Conservation (phyloP, 2,329 filamentous ascomycete genomes). For the Allantophomopsis lycopodina region DNA sequence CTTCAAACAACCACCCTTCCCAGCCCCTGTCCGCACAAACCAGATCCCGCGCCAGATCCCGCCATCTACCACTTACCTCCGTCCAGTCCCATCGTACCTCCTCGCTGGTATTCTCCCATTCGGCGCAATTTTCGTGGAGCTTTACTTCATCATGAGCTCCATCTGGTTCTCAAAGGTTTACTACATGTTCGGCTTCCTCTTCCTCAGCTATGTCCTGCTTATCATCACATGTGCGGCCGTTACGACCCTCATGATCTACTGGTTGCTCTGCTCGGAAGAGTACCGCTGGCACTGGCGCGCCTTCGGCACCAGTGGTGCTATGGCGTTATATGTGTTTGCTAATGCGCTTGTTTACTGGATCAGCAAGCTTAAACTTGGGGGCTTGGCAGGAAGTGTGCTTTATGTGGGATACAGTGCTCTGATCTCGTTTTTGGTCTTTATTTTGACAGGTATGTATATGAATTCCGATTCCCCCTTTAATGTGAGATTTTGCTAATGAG, state of each 20-base stretch:
- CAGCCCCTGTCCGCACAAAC: slow-evolving; percentile 83
- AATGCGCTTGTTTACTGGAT: slow-evolving; percentile 88
- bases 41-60: slow-evolving; percentile 97
- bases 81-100: slow-evolving; percentile 78
- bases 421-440: slow-evolving; percentile 82
- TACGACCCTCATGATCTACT: slow-evolving; percentile 90
- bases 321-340: slow-evolving; percentile 79
- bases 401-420: slow-evolving; percentile 89
- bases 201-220: slow-evolving; percentile 95
- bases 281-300: slow-evolving; percentile 99
- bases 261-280: slow-evolving; percentile 88
- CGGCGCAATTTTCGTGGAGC: slow-evolving; percentile 91
- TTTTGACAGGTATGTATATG: slow-evolving; percentile 70
- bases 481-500: not conserved
- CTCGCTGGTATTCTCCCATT: slow-evolving; percentile 89
- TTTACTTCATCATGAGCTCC: slow-evolving; percentile 98
- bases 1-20: slow-evolving; percentile 60
- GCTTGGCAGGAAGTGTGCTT: slow-evolving; percentile 73
- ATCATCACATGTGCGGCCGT: slow-evolving; percentile 88
- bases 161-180: slow-evolving; percentile 99
- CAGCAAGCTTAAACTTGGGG: slow-evolving; percentile 74
- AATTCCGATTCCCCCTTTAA: not conserved
- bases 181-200: slow-evolving; percentile 99
- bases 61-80: slow-evolving; percentile 68
- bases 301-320: slow-evolving; percentile 84